Evolutionary conservation across 2,329 filamentous ascomycete species (phyloP).

Genomic region (Aspergillus sp.): DNA sequence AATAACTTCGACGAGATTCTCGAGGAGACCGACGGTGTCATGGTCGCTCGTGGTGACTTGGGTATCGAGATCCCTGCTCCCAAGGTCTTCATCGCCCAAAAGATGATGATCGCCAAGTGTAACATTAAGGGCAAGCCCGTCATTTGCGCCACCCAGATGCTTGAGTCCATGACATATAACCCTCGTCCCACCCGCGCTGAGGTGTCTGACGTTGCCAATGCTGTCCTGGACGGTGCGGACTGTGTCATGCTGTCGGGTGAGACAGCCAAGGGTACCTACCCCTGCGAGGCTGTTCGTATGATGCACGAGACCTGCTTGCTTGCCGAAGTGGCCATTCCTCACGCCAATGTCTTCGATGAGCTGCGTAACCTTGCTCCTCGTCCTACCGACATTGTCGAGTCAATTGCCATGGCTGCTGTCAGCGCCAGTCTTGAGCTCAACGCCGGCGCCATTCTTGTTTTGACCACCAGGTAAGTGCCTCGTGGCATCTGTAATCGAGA

Average conservation of each 20-base stretch:
- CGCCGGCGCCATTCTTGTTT: slow-evolving; percentile 87
- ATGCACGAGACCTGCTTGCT: slow-evolving; percentile 98
- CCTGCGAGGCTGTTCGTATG: slow-evolving; percentile 83
- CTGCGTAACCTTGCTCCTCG: slow-evolving; percentile 73
- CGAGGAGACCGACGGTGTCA: slow-evolving; percentile 93
- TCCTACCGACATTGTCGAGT: slow-evolving; percentile 82
- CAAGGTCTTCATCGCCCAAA: slow-evolving; percentile 98
- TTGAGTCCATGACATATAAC: slow-evolving; percentile 99
- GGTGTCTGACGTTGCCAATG: slow-evolving; percentile 97
- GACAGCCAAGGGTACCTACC: slow-evolving; percentile 96
- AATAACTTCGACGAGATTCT: slow-evolving; percentile 99
- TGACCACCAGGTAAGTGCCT: slow-evolving; percentile 68
- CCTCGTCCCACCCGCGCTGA: slow-evolving; percentile 95
- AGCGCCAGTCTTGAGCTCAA: slow-evolving; percentile 93
- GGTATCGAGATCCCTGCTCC: slow-evolving; percentile 98
- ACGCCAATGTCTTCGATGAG: slow-evolving; percentile 95
- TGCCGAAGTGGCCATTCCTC: slow-evolving; percentile 94
- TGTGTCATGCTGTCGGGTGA: slow-evolving; percentile 99
- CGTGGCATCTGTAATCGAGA: background rate
- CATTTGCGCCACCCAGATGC: slow-evolving; percentile 98
- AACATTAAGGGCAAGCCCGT: slow-evolving; percentile 98
- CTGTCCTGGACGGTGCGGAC: slow-evolving; percentile 93
- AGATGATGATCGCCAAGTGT: slow-evolving; percentile 99
- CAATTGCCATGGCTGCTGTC: slow-evolving; percentile 93
- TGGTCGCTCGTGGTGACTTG: slow-evolving; percentile 97